Percentiles rank a stretch among this genome's conserved stretches.
These are phyloP conservation scores for Leersia perrieri DNA, from an alignment of 176 grass and related monocot genomes.

Conservation along the genomic window DNA sequence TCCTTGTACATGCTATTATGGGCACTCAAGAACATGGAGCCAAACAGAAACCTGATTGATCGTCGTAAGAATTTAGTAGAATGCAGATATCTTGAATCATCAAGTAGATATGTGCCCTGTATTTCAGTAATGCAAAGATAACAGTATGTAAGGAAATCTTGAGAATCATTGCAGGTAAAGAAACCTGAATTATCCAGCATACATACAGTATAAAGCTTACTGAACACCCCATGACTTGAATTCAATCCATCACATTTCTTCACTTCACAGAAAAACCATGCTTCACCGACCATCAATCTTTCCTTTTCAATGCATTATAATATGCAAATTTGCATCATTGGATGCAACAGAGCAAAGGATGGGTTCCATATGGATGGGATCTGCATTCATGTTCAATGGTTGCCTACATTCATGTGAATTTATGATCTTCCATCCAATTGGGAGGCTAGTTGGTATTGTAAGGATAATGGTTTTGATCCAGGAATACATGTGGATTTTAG, in stretches of 20 bases:
- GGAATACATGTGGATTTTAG: neutral
- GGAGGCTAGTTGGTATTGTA: neutral
- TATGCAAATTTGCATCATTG: constrained; percentile 38
- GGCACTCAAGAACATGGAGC: neutral
- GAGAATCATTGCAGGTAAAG: neutral
- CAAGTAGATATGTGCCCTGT: neutral
- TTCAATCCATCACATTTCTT: constrained; percentile 49
- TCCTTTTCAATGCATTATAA: constrained; percentile 44
- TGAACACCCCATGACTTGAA: constrained; percentile 50
- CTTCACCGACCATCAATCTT: constrained; percentile 50
- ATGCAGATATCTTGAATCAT: neutral
- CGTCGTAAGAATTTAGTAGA: neutral
- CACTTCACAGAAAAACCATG: constrained; percentile 49
- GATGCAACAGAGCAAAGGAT: constrained; percentile 24
- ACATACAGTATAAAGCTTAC: constrained; percentile 39
- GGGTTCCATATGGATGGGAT: neutral
- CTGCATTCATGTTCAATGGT: neutral
- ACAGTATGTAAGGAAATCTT: neutral
- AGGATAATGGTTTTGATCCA: neutral
- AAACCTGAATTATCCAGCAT: neutral
- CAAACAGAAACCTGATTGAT: neutral
- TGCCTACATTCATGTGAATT: constrained; percentile 20
- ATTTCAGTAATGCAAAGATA: constrained; percentile 13
- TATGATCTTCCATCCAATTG: constrained; percentile 14
- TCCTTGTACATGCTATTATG: neutral